Evolutionary conservation across 768 basidiomycete species (phyloP), one percentile per base, ranked within the genome.

Genomic region (Paxillus rubicundulus): DNA sequence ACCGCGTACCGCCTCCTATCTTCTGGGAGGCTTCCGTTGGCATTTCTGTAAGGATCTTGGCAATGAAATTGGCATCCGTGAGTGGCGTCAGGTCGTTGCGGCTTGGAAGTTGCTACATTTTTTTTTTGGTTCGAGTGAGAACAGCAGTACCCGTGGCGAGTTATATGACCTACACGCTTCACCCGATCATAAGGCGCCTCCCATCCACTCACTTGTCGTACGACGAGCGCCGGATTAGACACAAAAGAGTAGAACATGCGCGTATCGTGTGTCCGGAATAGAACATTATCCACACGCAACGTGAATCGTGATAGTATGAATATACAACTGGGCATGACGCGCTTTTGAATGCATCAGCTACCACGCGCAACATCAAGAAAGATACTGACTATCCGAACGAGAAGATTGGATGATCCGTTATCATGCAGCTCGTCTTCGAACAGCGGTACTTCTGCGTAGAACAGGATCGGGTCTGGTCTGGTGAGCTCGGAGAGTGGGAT

Each of bases 391-490:
- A 98, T 92, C 61, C 94, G 78, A 42, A 93, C 87, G 24, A 92
- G 79, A 2, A 93, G 69, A 28, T 84, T 80, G 1, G 94, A 94
- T 6, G 91, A 84, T 0, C 97, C 97, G 64, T 98, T 98, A 65
- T 99, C 97, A 64, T 98, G 94, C 41, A 98, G 76, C 68, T 99
- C 97, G 67, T 98, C 94, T 64, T 99, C 96, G 65, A 90, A 98
- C 5, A 98, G 72, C 0, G 92, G 90, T 1, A 98, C 82, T 61
- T 98, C 95, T 7, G 96, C 92, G 64, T 96, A 98, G 71, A 96
- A 99, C n/a, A 98, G 74, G 59, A 98, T 98, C 14, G 97, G 97
- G 70, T 98, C 96, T 52, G 85, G 91, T 24, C 89, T 82, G 9
- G 86, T 87, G 28, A 98, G 81, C 56, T 95, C 86, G 1, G 84